Conservation (phyloP, 164 flowering plant genomes). For the Dillenia suffruticosa region DNA sequence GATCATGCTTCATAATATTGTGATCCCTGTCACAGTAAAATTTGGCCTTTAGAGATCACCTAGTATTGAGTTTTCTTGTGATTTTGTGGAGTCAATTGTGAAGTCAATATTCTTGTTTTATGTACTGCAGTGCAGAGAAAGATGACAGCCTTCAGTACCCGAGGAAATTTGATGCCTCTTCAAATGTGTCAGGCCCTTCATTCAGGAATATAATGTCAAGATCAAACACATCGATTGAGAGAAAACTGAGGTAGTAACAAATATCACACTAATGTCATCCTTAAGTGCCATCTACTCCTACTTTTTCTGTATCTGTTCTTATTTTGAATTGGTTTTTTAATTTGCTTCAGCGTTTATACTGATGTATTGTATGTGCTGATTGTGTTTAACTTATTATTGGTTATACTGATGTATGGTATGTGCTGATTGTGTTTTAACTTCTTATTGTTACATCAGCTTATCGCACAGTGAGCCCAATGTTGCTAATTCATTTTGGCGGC, state of each 20-base stretch:
- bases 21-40: not conserved
- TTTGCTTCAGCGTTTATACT: not conserved
- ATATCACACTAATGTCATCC: not conserved
- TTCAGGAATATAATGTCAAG: conserved; percentile 59
- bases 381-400: not conserved
- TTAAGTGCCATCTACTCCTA: not conserved
- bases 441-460: conserved; percentile 43
- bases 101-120: conserved; percentile 7
- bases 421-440: conserved; percentile 4
- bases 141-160: conserved; percentile 66
- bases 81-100: not conserved
- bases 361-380: not conserved
- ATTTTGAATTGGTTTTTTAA: conserved; percentile 2
- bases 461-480: conserved; percentile 94
- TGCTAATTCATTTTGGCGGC: conserved; percentile 77
- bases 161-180: conserved; percentile 49
- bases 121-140: conserved; percentile 53
- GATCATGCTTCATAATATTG: not conserved
- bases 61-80: not conserved
- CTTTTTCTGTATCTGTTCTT: not conserved
- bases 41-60: not conserved
- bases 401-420: not conserved
- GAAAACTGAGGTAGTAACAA: conserved; percentile 55
- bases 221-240: conserved; percentile 44
- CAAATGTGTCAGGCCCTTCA: conserved; percentile 58